Percentiles rank a stretch among this genome's conserved stretches.
phyloP scores from a whole-genome alignment of 2,329 filamentous ascomycete species.

The Colletotrichum viniferum region DNA sequence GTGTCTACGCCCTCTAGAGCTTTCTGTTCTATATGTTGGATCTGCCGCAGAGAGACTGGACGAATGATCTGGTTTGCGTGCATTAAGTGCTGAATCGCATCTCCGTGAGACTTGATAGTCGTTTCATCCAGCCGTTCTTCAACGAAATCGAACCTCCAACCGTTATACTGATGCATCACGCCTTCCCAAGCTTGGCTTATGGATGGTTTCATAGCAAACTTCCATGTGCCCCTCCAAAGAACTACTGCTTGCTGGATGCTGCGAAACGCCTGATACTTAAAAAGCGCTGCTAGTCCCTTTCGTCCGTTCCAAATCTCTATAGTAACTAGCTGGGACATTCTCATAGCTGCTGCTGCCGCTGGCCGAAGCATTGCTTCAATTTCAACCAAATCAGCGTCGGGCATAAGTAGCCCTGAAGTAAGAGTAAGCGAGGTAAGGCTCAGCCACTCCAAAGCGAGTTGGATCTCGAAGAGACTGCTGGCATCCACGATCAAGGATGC shows the following conservation, averaged over 20 bases:
- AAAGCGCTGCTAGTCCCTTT: conserved; percentile 34
- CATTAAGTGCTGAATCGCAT: conserved; percentile 33
- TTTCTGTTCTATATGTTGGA: conserved; percentile 31
- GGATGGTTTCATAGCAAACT: conserved; percentile 27
- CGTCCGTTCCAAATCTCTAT: conserved; percentile 40
- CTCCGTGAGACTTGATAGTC: conserved; percentile 32
- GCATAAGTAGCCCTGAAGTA: conserved; percentile 32
- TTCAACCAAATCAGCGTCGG: conserved; percentile 19
- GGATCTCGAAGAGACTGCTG: conserved; percentile 30
- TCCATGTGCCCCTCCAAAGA: conserved; percentile 32
- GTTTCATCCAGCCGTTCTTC: conserved; percentile 26
- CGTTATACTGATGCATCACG: conserved; percentile 25
- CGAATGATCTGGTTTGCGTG: conserved; percentile 33
- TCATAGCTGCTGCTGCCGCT: conserved; percentile 29
- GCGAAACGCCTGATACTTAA: conserved; percentile 28
- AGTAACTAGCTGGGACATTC: conserved; percentile 35
- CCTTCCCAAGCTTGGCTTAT: conserved; percentile 31
- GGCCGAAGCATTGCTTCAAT: conserved; percentile 28
- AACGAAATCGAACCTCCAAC: conserved; percentile 22
- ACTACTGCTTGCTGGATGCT: conserved; percentile 24
- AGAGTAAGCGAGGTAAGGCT: conserved; percentile 34
- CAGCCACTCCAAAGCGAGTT: conserved; percentile 30
- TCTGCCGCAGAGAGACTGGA: conserved; percentile 37
- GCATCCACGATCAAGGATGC: conserved; percentile 31
- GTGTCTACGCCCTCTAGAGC: conserved; percentile 23